phyloP scores from a whole-genome alignment of 164 flowering plant genomes.

The Kingdonia uniflora region DNA sequence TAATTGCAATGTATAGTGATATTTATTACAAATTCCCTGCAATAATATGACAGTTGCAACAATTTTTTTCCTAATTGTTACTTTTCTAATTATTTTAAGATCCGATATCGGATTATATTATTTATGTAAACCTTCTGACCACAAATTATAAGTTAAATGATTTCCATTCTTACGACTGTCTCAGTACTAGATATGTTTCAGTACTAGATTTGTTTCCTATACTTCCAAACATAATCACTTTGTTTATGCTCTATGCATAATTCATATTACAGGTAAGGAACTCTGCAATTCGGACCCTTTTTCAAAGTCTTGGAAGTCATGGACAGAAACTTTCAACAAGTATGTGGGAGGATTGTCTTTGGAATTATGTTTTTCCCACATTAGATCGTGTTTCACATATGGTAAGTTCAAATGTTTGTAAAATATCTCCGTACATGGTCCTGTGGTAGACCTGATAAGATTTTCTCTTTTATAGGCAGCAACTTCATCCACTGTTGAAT shows the following conservation, averaged over 20 bases:
- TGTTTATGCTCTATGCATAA: not conserved
- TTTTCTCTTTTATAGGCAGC: constrained; percentile 46
- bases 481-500: constrained; percentile 93
- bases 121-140: too few species aligned
- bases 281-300: constrained; percentile 87
- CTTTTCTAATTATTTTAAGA: too few species aligned
- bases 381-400: constrained; percentile 69
- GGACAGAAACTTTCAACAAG: constrained; percentile 87
- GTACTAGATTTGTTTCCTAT: too few species aligned
- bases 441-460: not conserved
- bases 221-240: too few species aligned
- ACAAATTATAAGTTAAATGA: too few species aligned
- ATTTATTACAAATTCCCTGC: too few species aligned
- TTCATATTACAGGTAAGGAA: constrained; percentile 67
- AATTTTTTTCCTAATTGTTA: too few species aligned
- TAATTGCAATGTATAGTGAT: too few species aligned
- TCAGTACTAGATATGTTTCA: too few species aligned
- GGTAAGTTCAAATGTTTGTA: constrained; percentile 37
- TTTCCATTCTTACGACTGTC: too few species aligned
- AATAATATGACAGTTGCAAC: too few species aligned
- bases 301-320: constrained; percentile 91
- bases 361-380: constrained; percentile 89
- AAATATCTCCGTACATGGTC: not conserved
- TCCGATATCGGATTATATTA: too few species aligned
- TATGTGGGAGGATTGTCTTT: constrained; percentile 97